Evolutionary conservation across 2,329 filamentous ascomycete species (phyloP).

Genomic region (Pseudogymnoascus sp.): DNA sequence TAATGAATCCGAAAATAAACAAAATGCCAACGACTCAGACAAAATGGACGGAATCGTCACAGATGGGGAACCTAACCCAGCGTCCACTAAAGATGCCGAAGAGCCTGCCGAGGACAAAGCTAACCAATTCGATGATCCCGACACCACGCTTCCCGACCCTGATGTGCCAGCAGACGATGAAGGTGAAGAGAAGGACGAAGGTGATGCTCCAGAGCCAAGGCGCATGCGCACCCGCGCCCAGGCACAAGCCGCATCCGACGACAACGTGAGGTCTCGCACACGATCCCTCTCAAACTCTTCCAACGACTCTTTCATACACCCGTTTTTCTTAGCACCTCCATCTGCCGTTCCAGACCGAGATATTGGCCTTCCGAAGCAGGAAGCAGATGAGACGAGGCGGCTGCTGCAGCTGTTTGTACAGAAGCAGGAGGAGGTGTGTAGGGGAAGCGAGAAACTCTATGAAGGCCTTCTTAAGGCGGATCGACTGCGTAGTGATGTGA

Average conservation of each 20-base stretch:
- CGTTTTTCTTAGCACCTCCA: conserved; percentile 60
- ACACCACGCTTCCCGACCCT: conserved; percentile 6
- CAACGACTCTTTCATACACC: conserved; percentile 54
- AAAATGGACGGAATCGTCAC: not conserved
- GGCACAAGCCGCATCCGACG: conserved; percentile 36
- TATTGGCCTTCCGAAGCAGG: conserved; percentile 59
- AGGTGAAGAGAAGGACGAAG: conserved; percentile 29
- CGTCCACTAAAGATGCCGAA: not conserved
- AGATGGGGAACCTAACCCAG: not conserved
- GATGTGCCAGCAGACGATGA: conserved; percentile 2
- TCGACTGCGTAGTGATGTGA: conserved; percentile 60
- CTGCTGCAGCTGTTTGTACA: conserved; percentile 70
- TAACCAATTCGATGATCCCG: conserved; percentile 2
- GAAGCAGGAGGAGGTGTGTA: conserved; percentile 76
- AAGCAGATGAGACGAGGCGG: conserved; percentile 70
- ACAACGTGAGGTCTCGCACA: conserved; percentile 27
- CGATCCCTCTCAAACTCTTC: conserved; percentile 36
- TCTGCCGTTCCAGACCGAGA: conserved; percentile 58
- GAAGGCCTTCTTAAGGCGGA: conserved; percentile 65
- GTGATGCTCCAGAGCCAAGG: conserved; percentile 36
- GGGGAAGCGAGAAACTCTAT: conserved; percentile 58
- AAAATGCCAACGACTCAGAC: not conserved
- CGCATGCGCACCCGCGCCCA: conserved; percentile 47
- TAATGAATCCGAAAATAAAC: not conserved
- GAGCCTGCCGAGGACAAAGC: not conserved